Conservation (phyloP, 2,329 filamentous ascomycete genomes). For the Didymella arachidicola region DNA sequence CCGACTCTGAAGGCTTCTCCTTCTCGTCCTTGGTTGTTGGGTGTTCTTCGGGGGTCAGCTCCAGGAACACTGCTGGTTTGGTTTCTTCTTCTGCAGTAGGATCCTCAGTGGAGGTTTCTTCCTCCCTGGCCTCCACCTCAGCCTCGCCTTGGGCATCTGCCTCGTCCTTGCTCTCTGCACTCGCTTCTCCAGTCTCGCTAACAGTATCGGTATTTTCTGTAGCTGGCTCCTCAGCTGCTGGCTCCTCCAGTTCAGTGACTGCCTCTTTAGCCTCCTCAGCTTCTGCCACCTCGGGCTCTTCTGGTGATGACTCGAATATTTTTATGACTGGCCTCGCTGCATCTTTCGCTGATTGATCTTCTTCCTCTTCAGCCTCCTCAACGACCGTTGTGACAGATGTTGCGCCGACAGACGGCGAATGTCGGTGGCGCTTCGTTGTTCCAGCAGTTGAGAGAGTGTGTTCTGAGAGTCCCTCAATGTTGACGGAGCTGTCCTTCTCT, state of each 20-base stretch:
- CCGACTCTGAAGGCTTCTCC: constrained; percentile 4
- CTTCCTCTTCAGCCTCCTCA: constrained; percentile 81
- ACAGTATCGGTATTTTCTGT: not conserved
- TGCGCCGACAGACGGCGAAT: constrained; percentile 80
- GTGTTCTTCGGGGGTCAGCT: constrained; percentile 8
- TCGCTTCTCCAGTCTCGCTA: constrained; percentile 18
- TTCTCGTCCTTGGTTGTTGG: constrained; percentile 6
- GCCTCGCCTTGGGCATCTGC: constrained; percentile 2
- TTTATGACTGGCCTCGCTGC: constrained; percentile 27
- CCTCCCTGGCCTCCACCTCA: constrained; percentile 5
- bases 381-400: constrained; percentile 78
- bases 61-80: constrained; percentile 8
- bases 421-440: constrained; percentile 84
- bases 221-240: constrained; percentile 4
- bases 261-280: constrained; percentile 7
- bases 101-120: constrained; percentile 1
- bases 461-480: constrained; percentile 45
- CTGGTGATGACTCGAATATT: constrained; percentile 28
- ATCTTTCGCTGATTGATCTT: constrained; percentile 29
- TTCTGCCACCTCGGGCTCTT: constrained; percentile 13
- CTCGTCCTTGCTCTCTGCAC: constrained; percentile 2
- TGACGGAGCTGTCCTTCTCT: constrained; percentile 29
- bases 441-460: constrained; percentile 63
- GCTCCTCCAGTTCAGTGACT: not conserved
- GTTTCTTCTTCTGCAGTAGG: not conserved